phyloP scores from a whole-genome alignment of 768 basidiomycete genomes.

The Trametes gibbosa region DNA sequence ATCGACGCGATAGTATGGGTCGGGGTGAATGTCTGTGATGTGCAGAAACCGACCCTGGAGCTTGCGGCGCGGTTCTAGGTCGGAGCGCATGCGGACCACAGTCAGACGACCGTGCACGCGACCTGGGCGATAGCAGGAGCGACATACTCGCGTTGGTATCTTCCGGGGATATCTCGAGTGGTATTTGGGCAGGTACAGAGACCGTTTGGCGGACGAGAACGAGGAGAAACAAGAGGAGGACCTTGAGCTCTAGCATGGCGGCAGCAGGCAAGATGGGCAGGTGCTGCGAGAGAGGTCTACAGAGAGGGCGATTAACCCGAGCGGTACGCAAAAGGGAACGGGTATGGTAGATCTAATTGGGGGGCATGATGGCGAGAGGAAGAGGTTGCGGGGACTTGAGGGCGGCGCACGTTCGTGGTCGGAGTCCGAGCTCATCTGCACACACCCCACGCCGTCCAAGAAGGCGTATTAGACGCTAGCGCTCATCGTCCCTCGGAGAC shows the following conservation, averaged over 20 bases:
- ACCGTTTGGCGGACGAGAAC: constrained; percentile 27
- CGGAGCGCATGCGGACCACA: constrained; percentile 2
- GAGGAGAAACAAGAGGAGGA: constrained; percentile 27
- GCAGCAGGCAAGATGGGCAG: neutral
- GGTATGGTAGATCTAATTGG: constrained; percentile 12
- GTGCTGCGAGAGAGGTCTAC: too few relatives aligned
- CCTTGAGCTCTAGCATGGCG: constrained; percentile 22
- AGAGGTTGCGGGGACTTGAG: neutral
- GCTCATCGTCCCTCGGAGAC: neutral
- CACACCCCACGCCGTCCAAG: neutral
- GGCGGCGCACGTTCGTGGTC: constrained; percentile 23
- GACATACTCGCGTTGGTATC: constrained; percentile 28
- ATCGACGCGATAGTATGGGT: constrained; percentile 56
- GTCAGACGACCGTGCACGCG: constrained; percentile 17
- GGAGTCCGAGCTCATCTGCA: neutral
- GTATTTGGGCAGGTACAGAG: constrained; percentile 41
- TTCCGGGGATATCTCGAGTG: constrained; percentile 32
- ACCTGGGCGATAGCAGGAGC: neutral
- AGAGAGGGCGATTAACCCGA: neutral
- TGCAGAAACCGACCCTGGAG: constrained; percentile 76
- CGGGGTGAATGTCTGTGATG: constrained; percentile 84
- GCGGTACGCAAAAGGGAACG: constrained; percentile 2
- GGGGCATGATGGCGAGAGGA: constrained; percentile 7
- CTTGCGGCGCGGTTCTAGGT: constrained; percentile 34
- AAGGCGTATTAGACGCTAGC: too few relatives aligned